Evolutionary conservation across 805 yeast species (phyloP), one percentile per base, ranked within the genome.

Genomic region (Limtongozyma cylindracea): DNA sequence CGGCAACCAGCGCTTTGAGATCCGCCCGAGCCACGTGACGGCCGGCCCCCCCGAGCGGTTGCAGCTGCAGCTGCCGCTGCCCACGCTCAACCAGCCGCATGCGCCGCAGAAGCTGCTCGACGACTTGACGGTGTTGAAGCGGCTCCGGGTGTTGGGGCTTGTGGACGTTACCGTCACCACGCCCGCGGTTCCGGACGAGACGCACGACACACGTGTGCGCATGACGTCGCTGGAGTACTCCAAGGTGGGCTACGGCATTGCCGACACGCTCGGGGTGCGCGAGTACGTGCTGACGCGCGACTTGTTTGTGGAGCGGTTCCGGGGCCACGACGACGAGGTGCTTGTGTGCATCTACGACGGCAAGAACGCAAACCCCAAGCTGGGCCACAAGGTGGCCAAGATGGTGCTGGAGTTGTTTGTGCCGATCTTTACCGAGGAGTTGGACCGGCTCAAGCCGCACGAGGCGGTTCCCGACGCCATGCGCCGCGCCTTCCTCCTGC

Each of bases 151-250:
- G 8, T 49, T 88, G 22, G 95, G 96, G 0, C 53, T 88, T 29
- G 78, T 88, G 70, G 99, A 88, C 50, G 91, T 88, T 12, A 88
- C 98, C 1, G 56, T 84, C 28, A 78, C 92, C 1, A 72, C 91
- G 0, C 69, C 80, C 10, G 56, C 71, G 9, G 73, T 82, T 6
- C 96, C 95, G 6, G 96, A 84, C 43, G 93, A 82, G 42, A 55
- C 62, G 8, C 63, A 63, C 8, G 69, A 73, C 33, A 61, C 74
- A 31, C 71, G 98, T 47, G 71, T 88, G 11, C 64, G 98, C 33
- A 77, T 95, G 0, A 73, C 92, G 0, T 84, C 82, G 10, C 71
- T 93, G 0, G 71, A 64, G 22, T 45, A 77, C 12, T 69, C 71
- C 21, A 62, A 61, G 20, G 60, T 74, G 49, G 66, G 78, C 1